Percentiles rank a stretch among this genome's conserved stretches.
phyloP scores from a whole-genome alignment of 2,329 filamentous ascomycete genomes.

The Ophiostoma sp. region DNA sequence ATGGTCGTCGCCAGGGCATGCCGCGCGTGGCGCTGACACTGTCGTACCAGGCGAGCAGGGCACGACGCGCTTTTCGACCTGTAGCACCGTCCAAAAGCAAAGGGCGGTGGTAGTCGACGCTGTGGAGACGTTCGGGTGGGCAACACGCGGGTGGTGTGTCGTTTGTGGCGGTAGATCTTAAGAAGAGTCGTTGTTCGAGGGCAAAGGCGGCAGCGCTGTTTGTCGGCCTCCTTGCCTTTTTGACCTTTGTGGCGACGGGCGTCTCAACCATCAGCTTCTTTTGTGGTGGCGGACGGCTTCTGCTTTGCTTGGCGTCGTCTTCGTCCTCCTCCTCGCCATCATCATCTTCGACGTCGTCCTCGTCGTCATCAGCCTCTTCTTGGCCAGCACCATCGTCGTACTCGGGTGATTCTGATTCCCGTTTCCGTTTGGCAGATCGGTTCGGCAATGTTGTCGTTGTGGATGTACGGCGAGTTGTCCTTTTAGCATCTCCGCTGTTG shows the following conservation, averaged over 20 bases:
- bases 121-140: slow-evolving; percentile 40
- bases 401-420: not conserved
- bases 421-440: slow-evolving; percentile 12
- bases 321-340: not conserved
- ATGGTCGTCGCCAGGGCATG: slow-evolving; percentile 59
- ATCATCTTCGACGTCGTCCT: not conserved
- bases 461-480: not conserved
- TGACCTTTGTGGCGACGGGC: not conserved
- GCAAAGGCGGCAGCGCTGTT: not conserved
- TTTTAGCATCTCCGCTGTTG: too few relatives aligned
- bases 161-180: not conserved
- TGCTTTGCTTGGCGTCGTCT: not conserved
- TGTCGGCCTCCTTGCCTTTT: not conserved
- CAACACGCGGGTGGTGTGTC: slow-evolving; percentile 16
- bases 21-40: slow-evolving; percentile 46
- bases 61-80: slow-evolving; percentile 36
- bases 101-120: slow-evolving; percentile 51
- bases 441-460: not conserved
- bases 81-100: slow-evolving; percentile 46
- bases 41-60: slow-evolving; percentile 56
- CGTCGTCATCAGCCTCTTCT: not conserved
- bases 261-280: not conserved
- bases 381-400: slow-evolving; percentile 3
- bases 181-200: slow-evolving; percentile 7
- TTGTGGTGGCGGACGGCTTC: not conserved